phyloP scores from a whole-genome alignment of 129 eudicot species.

The Flaveria bidentis region DNA sequence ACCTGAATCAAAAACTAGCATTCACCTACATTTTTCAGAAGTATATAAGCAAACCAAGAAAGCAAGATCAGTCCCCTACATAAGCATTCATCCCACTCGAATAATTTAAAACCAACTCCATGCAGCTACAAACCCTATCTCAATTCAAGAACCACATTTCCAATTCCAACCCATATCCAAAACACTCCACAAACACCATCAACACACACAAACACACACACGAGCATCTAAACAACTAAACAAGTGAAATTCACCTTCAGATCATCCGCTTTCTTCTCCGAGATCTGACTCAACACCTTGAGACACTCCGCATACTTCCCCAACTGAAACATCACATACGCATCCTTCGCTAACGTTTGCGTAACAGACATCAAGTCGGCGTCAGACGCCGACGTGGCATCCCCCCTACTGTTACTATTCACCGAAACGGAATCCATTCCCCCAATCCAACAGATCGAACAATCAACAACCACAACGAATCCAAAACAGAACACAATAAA shows the following conservation, averaged over 20 bases:
- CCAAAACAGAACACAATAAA: constrained; percentile 20
- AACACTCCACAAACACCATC: background rate
- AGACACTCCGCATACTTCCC: constrained; percentile 72
- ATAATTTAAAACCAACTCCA: background rate
- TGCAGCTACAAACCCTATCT: constrained; percentile 1
- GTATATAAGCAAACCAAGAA: too few relatives aligned
- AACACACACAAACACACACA: background rate
- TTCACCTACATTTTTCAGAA: background rate
- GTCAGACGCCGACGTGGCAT: constrained; percentile 44
- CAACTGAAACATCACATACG: constrained; percentile 63
- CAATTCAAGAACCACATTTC: constrained; percentile 2
- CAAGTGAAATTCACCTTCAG: constrained; percentile 56
- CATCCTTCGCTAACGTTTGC: constrained; percentile 72
- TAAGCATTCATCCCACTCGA: too few relatives aligned
- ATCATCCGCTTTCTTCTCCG: constrained; percentile 62
- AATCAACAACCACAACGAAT: constrained; percentile 14
- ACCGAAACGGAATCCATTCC: constrained; percentile 53
- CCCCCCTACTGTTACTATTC: constrained; percentile 38
- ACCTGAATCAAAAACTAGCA: constrained; percentile 10
- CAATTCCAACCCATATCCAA: constrained; percentile 11
- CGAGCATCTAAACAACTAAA: background rate
- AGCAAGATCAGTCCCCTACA: background rate
- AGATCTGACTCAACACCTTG: constrained; percentile 63
- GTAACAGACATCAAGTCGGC: constrained; percentile 57
- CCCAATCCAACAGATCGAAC: constrained; percentile 43